Conservation (phyloP, 495 filamentous ascomycete genomes). For the Barbatosphaeria neglecta region DNA sequence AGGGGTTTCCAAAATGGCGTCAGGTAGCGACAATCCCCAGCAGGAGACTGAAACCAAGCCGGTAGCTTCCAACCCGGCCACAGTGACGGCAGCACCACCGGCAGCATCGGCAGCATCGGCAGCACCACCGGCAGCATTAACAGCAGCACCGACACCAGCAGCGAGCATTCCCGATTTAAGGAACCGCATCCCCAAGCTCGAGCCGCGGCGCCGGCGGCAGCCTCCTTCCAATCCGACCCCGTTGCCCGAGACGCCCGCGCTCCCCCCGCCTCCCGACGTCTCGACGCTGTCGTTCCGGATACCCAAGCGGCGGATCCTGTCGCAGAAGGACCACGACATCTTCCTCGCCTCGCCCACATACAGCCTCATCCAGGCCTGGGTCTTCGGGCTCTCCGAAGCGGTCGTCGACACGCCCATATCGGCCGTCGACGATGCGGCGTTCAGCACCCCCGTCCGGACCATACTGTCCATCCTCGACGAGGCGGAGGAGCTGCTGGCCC, state of each 20-base stretch:
- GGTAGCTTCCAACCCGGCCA: background rate
- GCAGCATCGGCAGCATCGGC: conserved; percentile 2
- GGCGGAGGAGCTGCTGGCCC: conserved; percentile 47
- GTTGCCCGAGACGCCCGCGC: conserved; percentile 56
- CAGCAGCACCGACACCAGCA: conserved; percentile 1
- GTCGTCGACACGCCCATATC: conserved; percentile 68
- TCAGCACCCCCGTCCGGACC: conserved; percentile 44
- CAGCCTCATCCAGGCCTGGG: conserved; percentile 64
- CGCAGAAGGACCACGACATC: conserved; percentile 62
- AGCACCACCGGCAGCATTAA: conserved; percentile 14
- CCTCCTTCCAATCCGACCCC: conserved; percentile 46
- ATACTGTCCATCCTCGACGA: conserved; percentile 62
- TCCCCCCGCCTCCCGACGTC: conserved; percentile 58
- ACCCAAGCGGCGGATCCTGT: conserved; percentile 70
- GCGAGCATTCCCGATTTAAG: conserved; percentile 42
- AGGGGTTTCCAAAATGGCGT: too few relatives aligned
- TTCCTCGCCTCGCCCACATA: conserved; percentile 74
- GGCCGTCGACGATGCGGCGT: conserved; percentile 40
- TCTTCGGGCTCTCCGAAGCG: conserved; percentile 76
- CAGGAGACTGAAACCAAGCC: background rate
- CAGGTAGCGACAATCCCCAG: background rate
- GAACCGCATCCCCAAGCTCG: conserved; percentile 55
- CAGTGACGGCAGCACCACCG: background rate
- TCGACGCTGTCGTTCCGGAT: conserved; percentile 48
- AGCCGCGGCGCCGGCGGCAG: conserved; percentile 47